Evolutionary conservation across 106 monocot species (phyloP).

Genomic region (Allium cepa): DNA sequence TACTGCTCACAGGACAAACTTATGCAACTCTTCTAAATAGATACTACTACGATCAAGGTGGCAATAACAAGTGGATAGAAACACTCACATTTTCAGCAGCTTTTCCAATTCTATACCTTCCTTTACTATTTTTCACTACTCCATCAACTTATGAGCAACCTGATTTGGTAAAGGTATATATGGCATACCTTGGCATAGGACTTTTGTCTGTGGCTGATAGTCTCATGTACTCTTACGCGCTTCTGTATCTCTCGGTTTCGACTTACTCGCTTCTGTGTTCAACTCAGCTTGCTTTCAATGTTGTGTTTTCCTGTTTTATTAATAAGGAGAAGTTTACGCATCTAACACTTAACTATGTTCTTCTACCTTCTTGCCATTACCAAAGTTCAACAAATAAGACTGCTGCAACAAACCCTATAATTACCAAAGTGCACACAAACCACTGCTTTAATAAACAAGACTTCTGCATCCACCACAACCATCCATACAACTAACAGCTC

Average conservation of each 20-base stretch:
- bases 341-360: slow-evolving; percentile 40
- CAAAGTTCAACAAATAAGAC: too few species aligned
- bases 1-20: slow-evolving; percentile 14
- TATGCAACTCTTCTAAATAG: slow-evolving; percentile 15
- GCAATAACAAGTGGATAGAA: slow-evolving; percentile 19
- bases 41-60: slow-evolving; percentile 18
- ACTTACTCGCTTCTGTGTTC: slow-evolving; percentile 49
- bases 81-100: slow-evolving; percentile 16
- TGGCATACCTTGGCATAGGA: slow-evolving; percentile 4
- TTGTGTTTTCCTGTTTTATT: slow-evolving; percentile 38
- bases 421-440: too few species aligned
- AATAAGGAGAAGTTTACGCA: slow-evolving; percentile 32
- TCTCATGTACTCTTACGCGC: slow-evolving; percentile 44
- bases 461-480: too few species aligned
- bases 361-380: slow-evolving; percentile 45
- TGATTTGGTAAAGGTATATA: too few species aligned
- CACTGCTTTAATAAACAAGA: too few species aligned
- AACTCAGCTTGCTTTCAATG: slow-evolving; percentile 46
- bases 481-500: too few species aligned
- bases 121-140: too few species aligned
- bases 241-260: slow-evolving; percentile 47
- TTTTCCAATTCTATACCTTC: too few species aligned
- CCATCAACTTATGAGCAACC: too few species aligned
- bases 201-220: slow-evolving; percentile 9
- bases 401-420: too few species aligned